Evolutionary conservation across 352 stramenopile species (phyloP).

Genomic region (Phytophthora hybrid): DNA sequence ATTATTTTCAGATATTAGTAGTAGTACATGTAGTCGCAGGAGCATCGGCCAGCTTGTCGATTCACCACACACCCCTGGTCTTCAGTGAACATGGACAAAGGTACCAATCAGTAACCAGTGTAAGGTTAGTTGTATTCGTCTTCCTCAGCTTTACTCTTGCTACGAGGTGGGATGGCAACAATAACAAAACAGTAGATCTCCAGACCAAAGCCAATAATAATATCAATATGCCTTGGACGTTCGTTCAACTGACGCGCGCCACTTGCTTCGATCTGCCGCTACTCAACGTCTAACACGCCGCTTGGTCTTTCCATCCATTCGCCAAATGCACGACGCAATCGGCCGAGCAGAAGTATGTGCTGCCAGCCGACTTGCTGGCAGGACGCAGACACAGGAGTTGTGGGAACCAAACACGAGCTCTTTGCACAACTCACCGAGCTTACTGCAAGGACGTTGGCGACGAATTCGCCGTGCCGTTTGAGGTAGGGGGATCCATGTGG

Average conservation of each 20-base stretch:
- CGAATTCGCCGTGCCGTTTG: slow-evolving; percentile 41
- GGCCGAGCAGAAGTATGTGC: background rate
- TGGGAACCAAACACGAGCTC: slow-evolving; percentile 16
- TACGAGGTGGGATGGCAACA: background rate
- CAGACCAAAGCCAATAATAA: slow-evolving; percentile 46
- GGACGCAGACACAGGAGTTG: slow-evolving; percentile 17
- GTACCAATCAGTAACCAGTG: too few relatives aligned
- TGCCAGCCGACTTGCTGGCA: background rate
- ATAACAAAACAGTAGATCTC: slow-evolving; percentile 10
- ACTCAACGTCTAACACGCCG: slow-evolving; percentile 31
- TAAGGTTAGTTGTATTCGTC: too few relatives aligned
- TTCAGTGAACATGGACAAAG: too few relatives aligned
- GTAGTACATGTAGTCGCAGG: too few relatives aligned
- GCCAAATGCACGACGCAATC: slow-evolving; percentile 12
- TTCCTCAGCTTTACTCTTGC: background rate
- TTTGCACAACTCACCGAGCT: slow-evolving; percentile 15
- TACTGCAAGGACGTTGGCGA: slow-evolving; percentile 36
- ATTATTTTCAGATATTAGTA: too few relatives aligned
- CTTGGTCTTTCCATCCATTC: slow-evolving; percentile 24
- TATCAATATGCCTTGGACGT: slow-evolving; percentile 41
- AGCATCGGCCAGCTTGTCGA: too few relatives aligned
- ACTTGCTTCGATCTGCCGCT: slow-evolving; percentile 31
- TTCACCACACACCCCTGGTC: too few relatives aligned
- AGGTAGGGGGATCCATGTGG: slow-evolving; percentile 60
- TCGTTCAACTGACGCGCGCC: slow-evolving; percentile 24